Conservation (phyloP, 495 filamentous ascomycete species). For the Lasiosphaeriaceae sp. region DNA sequence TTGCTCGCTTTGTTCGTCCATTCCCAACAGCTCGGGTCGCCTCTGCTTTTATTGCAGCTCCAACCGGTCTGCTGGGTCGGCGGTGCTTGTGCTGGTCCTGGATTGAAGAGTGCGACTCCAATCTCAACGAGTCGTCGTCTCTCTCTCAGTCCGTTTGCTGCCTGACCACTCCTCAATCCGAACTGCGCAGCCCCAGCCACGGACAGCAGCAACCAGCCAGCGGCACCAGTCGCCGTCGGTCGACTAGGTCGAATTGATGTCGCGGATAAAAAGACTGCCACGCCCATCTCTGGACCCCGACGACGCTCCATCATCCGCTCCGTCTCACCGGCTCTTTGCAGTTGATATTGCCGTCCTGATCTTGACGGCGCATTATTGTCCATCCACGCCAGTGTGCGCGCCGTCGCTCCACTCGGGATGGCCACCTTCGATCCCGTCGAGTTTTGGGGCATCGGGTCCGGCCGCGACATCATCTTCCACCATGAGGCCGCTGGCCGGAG, state of each 20-base stretch:
- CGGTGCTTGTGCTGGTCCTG: not conserved
- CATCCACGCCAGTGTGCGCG: not conserved
- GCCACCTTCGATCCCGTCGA: slow-evolving; percentile 13
- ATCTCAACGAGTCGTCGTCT: too few species aligned
- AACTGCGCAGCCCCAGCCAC: too few species aligned
- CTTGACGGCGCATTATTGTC: not conserved
- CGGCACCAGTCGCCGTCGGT: too few species aligned
- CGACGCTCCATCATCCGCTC: not conserved
- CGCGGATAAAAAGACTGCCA: too few species aligned
- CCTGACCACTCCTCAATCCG: too few species aligned
- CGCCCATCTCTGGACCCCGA: not conserved
- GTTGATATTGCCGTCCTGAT: not conserved
- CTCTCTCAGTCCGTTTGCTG: too few species aligned
- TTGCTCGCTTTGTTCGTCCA: not conserved
- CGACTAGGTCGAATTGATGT: too few species aligned
- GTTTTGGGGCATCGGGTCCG: slow-evolving; percentile 8
- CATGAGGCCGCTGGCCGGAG: not conserved
- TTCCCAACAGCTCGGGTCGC: not conserved
- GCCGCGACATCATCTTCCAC: slow-evolving; percentile 6
- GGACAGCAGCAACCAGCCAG: too few species aligned
- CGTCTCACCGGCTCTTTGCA: not conserved
- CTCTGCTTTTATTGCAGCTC: not conserved
- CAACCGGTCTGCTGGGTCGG: not conserved
- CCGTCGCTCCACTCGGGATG: slow-evolving; percentile 7
- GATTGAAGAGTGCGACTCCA: too few species aligned